These are phyloP conservation scores for Kuraishia piskuri DNA, from an alignment of 805 yeast species.

Conservation along the genomic window DNA sequence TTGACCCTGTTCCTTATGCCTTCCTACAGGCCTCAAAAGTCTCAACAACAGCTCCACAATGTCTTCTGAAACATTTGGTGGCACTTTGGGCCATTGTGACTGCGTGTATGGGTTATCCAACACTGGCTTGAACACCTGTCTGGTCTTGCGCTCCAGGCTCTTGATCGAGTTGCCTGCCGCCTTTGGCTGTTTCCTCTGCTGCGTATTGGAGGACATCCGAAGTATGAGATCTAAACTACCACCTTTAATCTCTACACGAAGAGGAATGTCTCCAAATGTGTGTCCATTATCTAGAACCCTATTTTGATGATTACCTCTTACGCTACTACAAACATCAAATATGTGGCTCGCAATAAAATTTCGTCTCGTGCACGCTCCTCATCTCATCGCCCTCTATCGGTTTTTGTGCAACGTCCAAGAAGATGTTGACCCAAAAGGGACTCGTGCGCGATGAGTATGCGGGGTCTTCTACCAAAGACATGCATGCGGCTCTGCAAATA, in stretches of 20 bases:
- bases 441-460: background rate
- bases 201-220: background rate
- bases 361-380: background rate
- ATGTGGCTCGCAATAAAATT: background rate
- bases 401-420: too few species aligned
- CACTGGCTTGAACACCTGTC: conserved; percentile 56
- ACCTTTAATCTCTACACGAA: too few species aligned
- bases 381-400: background rate
- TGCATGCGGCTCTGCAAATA: background rate
- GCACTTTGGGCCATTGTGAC: conserved; percentile 31
- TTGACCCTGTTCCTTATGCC: conserved; percentile 12
- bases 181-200: background rate
- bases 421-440: background rate
- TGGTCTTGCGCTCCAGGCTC: conserved; percentile 38
- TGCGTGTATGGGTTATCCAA: conserved; percentile 56
- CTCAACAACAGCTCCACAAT: conserved; percentile 21
- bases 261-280: too few species aligned
- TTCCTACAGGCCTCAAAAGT: conserved; percentile 17
- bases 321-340: background rate
- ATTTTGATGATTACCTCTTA: too few species aligned
- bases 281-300: background rate
- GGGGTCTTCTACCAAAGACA: background rate
- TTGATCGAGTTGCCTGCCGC: conserved; percentile 27
- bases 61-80: conserved; percentile 19
- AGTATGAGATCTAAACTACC: too few species aligned